Conservation (phyloP, 441 rosid genomes). For the Gossypium schwendimanii region DNA sequence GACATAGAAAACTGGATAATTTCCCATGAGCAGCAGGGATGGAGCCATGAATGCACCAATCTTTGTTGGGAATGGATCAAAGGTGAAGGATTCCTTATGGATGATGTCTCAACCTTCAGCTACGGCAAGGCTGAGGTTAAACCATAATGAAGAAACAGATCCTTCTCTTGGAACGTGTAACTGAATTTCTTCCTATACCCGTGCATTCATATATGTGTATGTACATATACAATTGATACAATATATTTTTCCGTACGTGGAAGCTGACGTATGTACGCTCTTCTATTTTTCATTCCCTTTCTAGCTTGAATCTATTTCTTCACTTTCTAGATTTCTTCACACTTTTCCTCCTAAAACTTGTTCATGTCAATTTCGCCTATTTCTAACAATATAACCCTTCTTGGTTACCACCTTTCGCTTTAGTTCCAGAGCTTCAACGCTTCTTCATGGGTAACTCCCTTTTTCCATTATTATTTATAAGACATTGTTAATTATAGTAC, state of each 20-base stretch:
- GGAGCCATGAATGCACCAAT: constrained; percentile 1
- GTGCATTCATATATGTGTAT: neutral
- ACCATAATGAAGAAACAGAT: neutral
- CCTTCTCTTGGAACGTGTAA: neutral
- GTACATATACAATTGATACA: neutral
- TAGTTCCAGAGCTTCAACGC: too few relatives aligned
- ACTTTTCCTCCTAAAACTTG: neutral
- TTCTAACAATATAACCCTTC: too few relatives aligned
- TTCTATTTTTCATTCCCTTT: neutral
- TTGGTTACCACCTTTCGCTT: too few relatives aligned
- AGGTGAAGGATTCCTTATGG: neutral
- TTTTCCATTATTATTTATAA: too few relatives aligned
- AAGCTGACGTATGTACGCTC: neutral
- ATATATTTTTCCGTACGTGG: neutral
- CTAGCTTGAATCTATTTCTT: neutral
- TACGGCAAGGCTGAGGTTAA: neutral
- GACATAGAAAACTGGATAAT: constrained; percentile 2
- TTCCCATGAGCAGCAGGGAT: neutral
- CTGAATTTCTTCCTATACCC: neutral
- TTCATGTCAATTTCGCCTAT: too few relatives aligned
- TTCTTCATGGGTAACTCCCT: too few relatives aligned
- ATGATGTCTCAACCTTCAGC: constrained; percentile 1
- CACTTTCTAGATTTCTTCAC: neutral
- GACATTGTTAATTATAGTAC: too few relatives aligned
- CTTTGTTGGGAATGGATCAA: neutral